Percentiles rank a stretch among this genome's conserved stretches.
These are phyloP conservation scores for Aciculoconidium aculeatum DNA, from an alignment of 805 yeast genomes.

Conservation along the genomic window DNA sequence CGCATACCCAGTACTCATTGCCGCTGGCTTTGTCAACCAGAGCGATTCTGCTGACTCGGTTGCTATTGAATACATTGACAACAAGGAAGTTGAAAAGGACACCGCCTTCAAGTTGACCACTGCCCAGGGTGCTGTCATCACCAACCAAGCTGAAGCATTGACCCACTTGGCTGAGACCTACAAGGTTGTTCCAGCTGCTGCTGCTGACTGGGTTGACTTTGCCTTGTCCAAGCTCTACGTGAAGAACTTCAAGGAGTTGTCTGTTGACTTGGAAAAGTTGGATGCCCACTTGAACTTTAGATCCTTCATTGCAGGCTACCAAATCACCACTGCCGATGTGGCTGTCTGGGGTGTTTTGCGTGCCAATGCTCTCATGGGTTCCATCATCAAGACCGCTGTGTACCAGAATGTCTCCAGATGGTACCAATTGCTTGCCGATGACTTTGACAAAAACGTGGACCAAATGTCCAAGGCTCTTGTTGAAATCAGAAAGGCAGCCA, in stretches of 20 bases:
- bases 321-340: slow-evolving; percentile 71
- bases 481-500: slow-evolving; percentile 68
- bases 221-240: slow-evolving; percentile 64
- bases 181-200: slow-evolving; percentile 8
- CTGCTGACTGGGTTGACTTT: slow-evolving; percentile 53
- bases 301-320: slow-evolving; percentile 66
- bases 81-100: slow-evolving; percentile 41
- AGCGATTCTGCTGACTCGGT: slow-evolving; percentile 39
- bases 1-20: slow-evolving; percentile 74
- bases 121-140: slow-evolving; percentile 36
- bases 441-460: slow-evolving; percentile 69
- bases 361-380: slow-evolving; percentile 89
- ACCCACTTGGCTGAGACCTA: slow-evolving; percentile 43
- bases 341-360: slow-evolving; percentile 92
- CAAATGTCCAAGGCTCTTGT: slow-evolving; percentile 59
- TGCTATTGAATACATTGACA: slow-evolving; percentile 64
- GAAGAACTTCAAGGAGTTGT: slow-evolving; percentile 84
- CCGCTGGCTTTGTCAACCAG: slow-evolving; percentile 67
- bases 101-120: slow-evolving; percentile 40
- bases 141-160: slow-evolving; percentile 42
- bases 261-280: slow-evolving; percentile 70
- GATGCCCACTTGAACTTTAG: slow-evolving; percentile 83
- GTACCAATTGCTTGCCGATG: slow-evolving; percentile 74
- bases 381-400: slow-evolving; percentile 78
- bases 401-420: slow-evolving; percentile 88